These are phyloP conservation scores for Penicillium roqueforti DNA, from an alignment of 495 filamentous ascomycete genomes.

Conservation along the genomic window DNA sequence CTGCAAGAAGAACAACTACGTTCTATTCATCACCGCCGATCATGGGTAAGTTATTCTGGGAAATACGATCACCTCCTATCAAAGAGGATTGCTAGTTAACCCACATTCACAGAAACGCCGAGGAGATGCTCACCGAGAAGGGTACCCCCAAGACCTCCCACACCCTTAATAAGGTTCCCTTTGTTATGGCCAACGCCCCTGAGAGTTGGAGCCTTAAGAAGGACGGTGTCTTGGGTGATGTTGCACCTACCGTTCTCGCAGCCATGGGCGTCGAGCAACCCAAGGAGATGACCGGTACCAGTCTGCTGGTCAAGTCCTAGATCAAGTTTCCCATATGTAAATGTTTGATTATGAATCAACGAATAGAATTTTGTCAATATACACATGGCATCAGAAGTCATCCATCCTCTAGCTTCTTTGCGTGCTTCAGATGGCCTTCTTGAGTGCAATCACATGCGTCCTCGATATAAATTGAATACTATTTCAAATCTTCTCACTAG, in stretches of 20 bases:
- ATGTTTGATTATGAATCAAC: slow-evolving; percentile 22
- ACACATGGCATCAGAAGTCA: not conserved
- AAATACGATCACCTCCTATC: not conserved
- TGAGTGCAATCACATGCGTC: not conserved
- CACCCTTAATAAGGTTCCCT: slow-evolving; percentile 95
- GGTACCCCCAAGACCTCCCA: slow-evolving; percentile 96
- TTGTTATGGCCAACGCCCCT: slow-evolving; percentile 96
- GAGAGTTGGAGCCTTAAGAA: slow-evolving; percentile 81
- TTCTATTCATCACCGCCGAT: slow-evolving; percentile 91
- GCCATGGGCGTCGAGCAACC: slow-evolving; percentile 89
- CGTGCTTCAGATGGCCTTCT: not conserved
- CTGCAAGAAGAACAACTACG: slow-evolving; percentile 87
- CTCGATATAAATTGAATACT: not conserved
- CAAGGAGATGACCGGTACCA: slow-evolving; percentile 84
- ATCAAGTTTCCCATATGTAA: slow-evolving; percentile 12
- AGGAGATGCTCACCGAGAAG: slow-evolving; percentile 97
- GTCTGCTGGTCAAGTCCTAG: slow-evolving; percentile 69
- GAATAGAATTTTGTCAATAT: slow-evolving; percentile 20
- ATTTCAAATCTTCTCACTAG: not conserved
- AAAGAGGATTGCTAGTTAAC: slow-evolving; percentile 1
- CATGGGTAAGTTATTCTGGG: slow-evolving; percentile 61
- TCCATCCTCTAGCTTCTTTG: not conserved
- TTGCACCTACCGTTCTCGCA: slow-evolving; percentile 85
- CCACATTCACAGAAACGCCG: slow-evolving; percentile 64
- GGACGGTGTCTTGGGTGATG: slow-evolving; percentile 88